phyloP scores from a whole-genome alignment of 768 basidiomycete species.

The Hygrocybe punicea region DNA sequence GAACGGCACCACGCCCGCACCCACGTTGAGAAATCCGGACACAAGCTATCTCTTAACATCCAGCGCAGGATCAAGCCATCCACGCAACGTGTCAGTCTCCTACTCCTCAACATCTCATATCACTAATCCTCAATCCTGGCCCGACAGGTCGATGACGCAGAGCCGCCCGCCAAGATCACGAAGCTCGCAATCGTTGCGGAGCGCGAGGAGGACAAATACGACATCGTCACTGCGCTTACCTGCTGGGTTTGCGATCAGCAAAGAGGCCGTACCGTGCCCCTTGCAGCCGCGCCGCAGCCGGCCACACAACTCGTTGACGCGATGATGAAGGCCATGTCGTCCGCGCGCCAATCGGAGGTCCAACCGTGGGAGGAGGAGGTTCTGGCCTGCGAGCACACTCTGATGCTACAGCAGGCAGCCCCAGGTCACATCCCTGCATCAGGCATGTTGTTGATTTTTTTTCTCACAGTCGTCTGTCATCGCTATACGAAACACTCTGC shows the following conservation, averaged over 20 bases:
- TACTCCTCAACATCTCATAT: not conserved
- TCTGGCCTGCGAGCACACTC: slow-evolving; percentile 75
- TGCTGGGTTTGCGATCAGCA: slow-evolving; percentile 72
- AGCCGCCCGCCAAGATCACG: slow-evolving; percentile 85
- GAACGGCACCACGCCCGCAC: slow-evolving; percentile 68
- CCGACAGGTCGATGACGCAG: slow-evolving; percentile 63
- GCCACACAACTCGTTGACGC: slow-evolving; percentile 56
- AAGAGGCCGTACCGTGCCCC: slow-evolving; percentile 31
- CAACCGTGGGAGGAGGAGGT: slow-evolving; percentile 99
- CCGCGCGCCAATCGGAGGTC: slow-evolving; percentile 89
- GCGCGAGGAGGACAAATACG: slow-evolving; percentile 86
- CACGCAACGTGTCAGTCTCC: slow-evolving; percentile 58
- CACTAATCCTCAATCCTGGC: not conserved
- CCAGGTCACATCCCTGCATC: slow-evolving; percentile 50
- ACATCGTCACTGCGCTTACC: slow-evolving; percentile 57
- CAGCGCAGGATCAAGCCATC: slow-evolving; percentile 66
- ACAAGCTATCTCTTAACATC: slow-evolving; percentile 76
- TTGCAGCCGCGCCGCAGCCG: slow-evolving; percentile 28
- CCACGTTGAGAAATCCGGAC: slow-evolving; percentile 70
- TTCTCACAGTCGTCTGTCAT: not conserved
- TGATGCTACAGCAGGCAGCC: slow-evolving; percentile 43
- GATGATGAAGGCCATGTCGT: slow-evolving; percentile 79
- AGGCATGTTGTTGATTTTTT: slow-evolving; percentile 35
- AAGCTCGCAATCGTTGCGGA: slow-evolving; percentile 87
- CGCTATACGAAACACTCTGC: not conserved